These are phyloP conservation scores for Trichoderma aggressivum DNA, from an alignment of 2,329 filamentous ascomycete genomes.

Conservation along the genomic window DNA sequence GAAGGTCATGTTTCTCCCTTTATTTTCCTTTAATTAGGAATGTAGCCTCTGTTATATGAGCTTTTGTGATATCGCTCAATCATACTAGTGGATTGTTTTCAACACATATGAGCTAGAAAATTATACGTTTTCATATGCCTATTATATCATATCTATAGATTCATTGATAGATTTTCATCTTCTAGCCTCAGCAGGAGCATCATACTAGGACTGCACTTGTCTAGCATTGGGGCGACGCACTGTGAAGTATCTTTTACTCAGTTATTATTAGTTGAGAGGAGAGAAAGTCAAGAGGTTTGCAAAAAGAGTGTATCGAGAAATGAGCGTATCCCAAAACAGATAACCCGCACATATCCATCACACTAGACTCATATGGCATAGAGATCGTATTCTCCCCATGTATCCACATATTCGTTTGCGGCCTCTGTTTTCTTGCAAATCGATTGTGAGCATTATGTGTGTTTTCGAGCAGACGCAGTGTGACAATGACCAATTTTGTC, in stretches of 20 bases:
- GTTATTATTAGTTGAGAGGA: not conserved
- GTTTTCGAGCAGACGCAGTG: not conserved
- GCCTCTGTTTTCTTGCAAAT: not conserved
- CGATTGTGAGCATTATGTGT: not conserved
- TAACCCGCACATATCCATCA: not conserved
- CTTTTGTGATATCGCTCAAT: not conserved
- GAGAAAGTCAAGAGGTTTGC: not conserved
- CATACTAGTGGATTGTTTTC: not conserved
- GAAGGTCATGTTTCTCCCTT: rapidly evolving
- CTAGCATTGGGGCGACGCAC: not conserved
- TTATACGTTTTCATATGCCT: not conserved
- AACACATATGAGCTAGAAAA: not conserved
- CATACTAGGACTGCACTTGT: not conserved
- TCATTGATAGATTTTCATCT: not conserved
- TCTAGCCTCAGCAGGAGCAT: not conserved
- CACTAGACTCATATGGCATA: not conserved
- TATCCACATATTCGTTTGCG: not conserved
- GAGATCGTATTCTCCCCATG: not conserved
- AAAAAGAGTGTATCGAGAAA: not conserved
- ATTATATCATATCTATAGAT: not conserved
- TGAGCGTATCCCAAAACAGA: not conserved
- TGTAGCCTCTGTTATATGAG: not conserved
- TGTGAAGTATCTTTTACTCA: not conserved
- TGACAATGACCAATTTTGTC: not conserved
- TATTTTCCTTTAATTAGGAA: not conserved